Evolutionary conservation across 345 rosid species (phyloP).

Genomic region (Combretum micranthum): DNA sequence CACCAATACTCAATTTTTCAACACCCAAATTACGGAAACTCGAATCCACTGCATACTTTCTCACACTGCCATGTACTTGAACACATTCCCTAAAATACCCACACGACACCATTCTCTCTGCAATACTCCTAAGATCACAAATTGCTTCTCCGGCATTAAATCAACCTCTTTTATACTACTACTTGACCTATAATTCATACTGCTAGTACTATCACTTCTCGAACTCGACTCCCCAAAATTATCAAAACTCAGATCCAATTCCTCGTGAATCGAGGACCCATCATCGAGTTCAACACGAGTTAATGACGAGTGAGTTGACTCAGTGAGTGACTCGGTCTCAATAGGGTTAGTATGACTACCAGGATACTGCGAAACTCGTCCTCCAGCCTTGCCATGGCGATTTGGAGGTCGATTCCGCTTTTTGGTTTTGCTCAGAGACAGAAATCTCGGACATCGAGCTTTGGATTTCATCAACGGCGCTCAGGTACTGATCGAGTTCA

Average conservation of each 20-base stretch:
- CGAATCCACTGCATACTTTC: slow-evolving; percentile 65
- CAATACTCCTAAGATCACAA: slow-evolving; percentile 55
- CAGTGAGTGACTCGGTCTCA: slow-evolving; percentile 43
- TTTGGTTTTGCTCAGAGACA: slow-evolving; percentile 22
- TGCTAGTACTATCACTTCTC: background rate
- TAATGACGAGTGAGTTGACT: background rate
- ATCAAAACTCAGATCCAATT: slow-evolving; percentile 1
- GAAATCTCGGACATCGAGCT: slow-evolving; percentile 32
- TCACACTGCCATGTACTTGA: slow-evolving; percentile 69
- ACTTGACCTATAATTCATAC: slow-evolving; percentile 46
- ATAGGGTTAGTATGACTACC: slow-evolving; percentile 45
- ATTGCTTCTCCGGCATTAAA: slow-evolving; percentile 60
- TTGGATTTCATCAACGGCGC: slow-evolving; percentile 79
- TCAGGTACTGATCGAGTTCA: slow-evolving; percentile 61
- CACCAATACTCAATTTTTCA: slow-evolving; percentile 77
- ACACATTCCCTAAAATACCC: slow-evolving; percentile 71
- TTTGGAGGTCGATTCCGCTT: slow-evolving; percentile 63
- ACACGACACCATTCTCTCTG: slow-evolving; percentile 59
- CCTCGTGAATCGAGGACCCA: too few species aligned
- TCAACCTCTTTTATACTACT: slow-evolving; percentile 70
- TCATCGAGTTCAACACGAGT: too few species aligned
- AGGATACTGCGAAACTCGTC: slow-evolving; percentile 80
- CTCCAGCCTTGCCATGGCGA: slow-evolving; percentile 88
- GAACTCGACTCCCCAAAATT: slow-evolving; percentile 1
- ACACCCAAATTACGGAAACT: slow-evolving; percentile 55